A percentile compares a stretch with the other conserved stretches of the same genome.
Evolutionary conservation across 2,329 filamentous ascomycete genomes (phyloP).

Genomic region (Claviceps monticola): DNA sequence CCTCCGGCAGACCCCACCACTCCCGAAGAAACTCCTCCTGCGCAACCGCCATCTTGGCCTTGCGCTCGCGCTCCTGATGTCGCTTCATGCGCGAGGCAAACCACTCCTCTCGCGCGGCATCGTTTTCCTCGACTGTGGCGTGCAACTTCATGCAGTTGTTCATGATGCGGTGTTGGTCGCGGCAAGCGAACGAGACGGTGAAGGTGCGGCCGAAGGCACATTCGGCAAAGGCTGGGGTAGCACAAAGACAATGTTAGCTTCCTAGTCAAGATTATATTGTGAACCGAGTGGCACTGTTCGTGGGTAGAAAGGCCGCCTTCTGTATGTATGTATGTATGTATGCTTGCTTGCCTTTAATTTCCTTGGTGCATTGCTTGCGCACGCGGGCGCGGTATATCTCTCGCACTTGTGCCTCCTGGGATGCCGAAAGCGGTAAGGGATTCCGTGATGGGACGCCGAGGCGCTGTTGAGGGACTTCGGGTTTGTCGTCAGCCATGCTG

Average conservation of each 20-base stretch:
- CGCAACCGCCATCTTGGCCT: conserved; percentile 42
- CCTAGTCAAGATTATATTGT: not conserved
- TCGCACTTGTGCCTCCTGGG: conserved; percentile 69
- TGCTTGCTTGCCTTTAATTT: conserved; percentile 55
- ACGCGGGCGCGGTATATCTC: conserved; percentile 73
- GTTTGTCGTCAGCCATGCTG: conserved; percentile 11
- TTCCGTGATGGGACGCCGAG: conserved; percentile 49
- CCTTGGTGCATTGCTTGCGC: conserved; percentile 56
- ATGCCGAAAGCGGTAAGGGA: conserved; percentile 68
- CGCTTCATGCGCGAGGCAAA: conserved; percentile 65
- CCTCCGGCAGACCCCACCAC: conserved; percentile 52
- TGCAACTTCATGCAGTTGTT: conserved; percentile 85
- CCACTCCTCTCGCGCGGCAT: conserved; percentile 87
- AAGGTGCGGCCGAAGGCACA: conserved; percentile 81
- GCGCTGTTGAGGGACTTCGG: conserved; percentile 21
- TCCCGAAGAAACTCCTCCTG: conserved; percentile 52
- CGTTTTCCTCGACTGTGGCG: conserved; percentile 73
- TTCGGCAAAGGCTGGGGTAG: conserved; percentile 57
- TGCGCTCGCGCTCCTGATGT: conserved; percentile 50
- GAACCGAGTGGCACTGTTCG: not conserved
- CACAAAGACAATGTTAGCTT: not conserved
- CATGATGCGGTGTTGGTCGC: conserved; percentile 68
- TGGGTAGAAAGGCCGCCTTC: not conserved
- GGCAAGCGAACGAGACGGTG: conserved; percentile 77
- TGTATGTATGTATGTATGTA: not conserved